Conservation (phyloP, 106 monocot species). For the Cymbidium sinense region DNA sequence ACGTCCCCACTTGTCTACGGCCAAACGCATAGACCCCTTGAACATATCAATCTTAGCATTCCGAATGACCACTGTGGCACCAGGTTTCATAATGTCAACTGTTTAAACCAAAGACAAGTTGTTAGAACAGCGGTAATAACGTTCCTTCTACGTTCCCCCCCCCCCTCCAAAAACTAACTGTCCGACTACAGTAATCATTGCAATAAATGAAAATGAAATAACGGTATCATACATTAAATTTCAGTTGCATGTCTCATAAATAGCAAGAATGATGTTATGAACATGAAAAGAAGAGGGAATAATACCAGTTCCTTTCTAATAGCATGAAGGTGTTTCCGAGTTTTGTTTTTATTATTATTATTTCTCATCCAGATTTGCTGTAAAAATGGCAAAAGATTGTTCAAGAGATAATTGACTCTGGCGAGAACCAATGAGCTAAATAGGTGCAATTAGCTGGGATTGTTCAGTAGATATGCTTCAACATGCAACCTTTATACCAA, state of each 20-base stretch:
- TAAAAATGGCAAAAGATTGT: no score
- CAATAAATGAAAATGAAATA: not conserved
- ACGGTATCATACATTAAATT: not conserved
- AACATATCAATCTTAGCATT: slow-evolving; percentile 66
- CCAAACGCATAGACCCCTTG: slow-evolving; percentile 52
- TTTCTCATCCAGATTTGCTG: no score
- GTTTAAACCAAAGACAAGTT: not conserved
- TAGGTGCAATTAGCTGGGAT: no score
- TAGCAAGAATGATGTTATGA: not conserved
- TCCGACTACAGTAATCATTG: not conserved
- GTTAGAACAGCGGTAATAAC: not conserved
- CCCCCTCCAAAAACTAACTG: not conserved
- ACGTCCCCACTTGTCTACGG: slow-evolving; percentile 53
- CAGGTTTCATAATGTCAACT: slow-evolving; percentile 43
- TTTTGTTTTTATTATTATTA: no score
- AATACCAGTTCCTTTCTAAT: not conserved
- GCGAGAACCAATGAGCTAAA: no score
- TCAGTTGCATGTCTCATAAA: not conserved
- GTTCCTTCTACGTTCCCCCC: not conserved
- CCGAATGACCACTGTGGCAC: slow-evolving; percentile 38
- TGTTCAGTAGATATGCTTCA: no score
- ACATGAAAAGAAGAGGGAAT: not conserved
- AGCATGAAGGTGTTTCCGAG: no score
- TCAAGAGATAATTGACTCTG: no score
- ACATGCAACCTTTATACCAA: no score